A percentile compares a stretch with the other conserved stretches of the same genome.
phyloP scores from a whole-genome alignment of 306 rosid species.

The Cucurbita ficifolia region DNA sequence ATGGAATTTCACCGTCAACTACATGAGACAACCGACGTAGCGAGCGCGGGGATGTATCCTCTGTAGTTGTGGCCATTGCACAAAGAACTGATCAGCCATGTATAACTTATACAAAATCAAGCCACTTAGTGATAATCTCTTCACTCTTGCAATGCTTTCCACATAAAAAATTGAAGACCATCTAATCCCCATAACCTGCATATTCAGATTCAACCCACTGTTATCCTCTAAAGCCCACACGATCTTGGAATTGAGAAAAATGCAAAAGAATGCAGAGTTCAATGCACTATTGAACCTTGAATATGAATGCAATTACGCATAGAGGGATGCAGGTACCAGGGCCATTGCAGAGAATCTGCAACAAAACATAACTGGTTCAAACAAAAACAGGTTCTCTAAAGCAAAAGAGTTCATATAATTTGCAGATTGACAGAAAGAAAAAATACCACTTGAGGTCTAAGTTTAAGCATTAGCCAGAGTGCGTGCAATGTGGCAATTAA shows the following conservation, averaged over 20 bases:
- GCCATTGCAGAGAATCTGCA: slow-evolving; percentile 86
- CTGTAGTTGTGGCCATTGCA: slow-evolving; percentile 83
- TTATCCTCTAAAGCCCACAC: neutral
- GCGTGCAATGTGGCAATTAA: slow-evolving; percentile 51
- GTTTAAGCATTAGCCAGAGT: slow-evolving; percentile 63
- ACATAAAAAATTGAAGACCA: slow-evolving; percentile 87
- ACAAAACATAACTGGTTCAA: neutral
- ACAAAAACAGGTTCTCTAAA: neutral
- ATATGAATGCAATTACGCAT: slow-evolving; percentile 65
- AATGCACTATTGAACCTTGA: slow-evolving; percentile 38
- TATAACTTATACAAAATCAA: slow-evolving; percentile 63
- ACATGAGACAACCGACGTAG: slow-evolving; percentile 89
- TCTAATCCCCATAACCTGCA: slow-evolving; percentile 53
- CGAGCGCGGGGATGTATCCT: slow-evolving; percentile 57
- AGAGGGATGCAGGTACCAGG: slow-evolving; percentile 91
- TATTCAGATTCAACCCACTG: neutral
- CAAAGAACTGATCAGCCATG: slow-evolving; percentile 78
- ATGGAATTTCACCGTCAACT: slow-evolving; percentile 1
- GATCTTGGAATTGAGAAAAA: neutral
- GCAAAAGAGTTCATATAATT: neutral
- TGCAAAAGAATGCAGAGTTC: neutral
- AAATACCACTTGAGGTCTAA: slow-evolving; percentile 88
- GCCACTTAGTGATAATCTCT: slow-evolving; percentile 77
- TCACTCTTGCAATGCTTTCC: slow-evolving; percentile 96
- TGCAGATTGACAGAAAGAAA: neutral